Percentiles rank a stretch among this genome's conserved stretches.
phyloP scores from a whole-genome alignment of 2,329 filamentous ascomycete species.

The Cytospora piceicola region DNA sequence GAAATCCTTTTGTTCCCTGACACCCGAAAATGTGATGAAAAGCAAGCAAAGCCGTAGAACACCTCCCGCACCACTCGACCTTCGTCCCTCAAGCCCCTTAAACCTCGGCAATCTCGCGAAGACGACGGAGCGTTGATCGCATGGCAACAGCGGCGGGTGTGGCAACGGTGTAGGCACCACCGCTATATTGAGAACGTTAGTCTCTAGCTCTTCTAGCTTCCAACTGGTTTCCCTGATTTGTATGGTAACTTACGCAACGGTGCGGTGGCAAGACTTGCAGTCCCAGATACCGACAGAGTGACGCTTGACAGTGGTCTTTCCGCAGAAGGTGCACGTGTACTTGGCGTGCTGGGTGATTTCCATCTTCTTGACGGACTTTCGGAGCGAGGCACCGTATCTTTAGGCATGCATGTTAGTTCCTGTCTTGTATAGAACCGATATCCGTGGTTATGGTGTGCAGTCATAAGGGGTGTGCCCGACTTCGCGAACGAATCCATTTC shows the following conservation, averaged over 20 bases:
- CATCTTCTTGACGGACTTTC: constrained; percentile 99
- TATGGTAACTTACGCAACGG: constrained; percentile 81
- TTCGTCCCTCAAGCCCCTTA: constrained; percentile 53
- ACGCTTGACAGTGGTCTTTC: constrained; percentile 92
- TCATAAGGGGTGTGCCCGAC: constrained; percentile 9
- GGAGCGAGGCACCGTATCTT: constrained; percentile 98
- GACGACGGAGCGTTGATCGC: constrained; percentile 93
- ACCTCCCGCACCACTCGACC: constrained; percentile 28
- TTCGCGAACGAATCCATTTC: not conserved
- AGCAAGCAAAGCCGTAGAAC: constrained; percentile 32
- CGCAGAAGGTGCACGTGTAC: constrained; percentile 98
- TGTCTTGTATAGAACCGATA: not conserved
- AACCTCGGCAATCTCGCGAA: constrained; percentile 97
- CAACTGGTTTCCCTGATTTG: not conserved
- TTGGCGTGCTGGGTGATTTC: constrained; percentile 98
- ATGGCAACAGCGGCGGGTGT: constrained; percentile 93
- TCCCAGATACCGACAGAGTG: constrained; percentile 94
- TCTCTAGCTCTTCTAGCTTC: not conserved
- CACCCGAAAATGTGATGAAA: constrained; percentile 32
- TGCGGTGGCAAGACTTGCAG: constrained; percentile 62
- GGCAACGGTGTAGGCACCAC: constrained; percentile 31
- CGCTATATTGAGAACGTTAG: constrained; percentile 23
- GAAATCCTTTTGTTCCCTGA: constrained; percentile 32
- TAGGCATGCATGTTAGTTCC: constrained; percentile 37
- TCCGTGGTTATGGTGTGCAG: constrained; percentile 8